phyloP scores from a whole-genome alignment of 2,329 filamentous ascomycete genomes.

The Lithohypha guttulata region DNA sequence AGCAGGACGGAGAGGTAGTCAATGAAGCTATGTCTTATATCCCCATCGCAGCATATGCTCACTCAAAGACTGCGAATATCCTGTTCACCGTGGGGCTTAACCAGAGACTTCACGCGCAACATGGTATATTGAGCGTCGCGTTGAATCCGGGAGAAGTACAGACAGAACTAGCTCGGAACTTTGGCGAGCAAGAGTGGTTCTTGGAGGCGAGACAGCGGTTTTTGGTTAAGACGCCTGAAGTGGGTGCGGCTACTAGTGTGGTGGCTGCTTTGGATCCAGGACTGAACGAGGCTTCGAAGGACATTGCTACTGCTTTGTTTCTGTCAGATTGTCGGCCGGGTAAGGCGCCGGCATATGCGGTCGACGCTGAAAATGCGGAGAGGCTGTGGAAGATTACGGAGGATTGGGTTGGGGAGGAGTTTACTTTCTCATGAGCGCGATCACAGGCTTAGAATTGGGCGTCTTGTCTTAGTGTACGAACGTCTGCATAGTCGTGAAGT shows the following conservation, averaged over 20 bases:
- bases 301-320: constrained; percentile 12
- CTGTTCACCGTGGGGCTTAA: constrained; percentile 33
- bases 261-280: constrained; percentile 35
- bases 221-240: constrained; percentile 26
- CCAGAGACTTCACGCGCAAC: constrained; percentile 12
- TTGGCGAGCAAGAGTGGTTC: constrained; percentile 23
- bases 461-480: too few species aligned
- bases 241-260: constrained; percentile 34
- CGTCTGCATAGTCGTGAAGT: too few species aligned
- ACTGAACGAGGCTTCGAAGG: constrained; percentile 8
- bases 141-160: constrained; percentile 29
- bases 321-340: constrained; percentile 28
- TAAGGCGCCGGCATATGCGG: constrained; percentile 27
- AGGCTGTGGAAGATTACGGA: constrained; percentile 33
- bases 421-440: constrained; percentile 16
- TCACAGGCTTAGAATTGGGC: too few species aligned
- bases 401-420: constrained; percentile 30
- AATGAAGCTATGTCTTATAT: constrained; percentile 22
- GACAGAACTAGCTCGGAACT: constrained; percentile 9
- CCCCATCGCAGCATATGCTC: constrained; percentile 33
- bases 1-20: too few species aligned
- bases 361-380: constrained; percentile 29
- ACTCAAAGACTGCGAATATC: constrained; percentile 38
- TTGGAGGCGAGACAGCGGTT: not conserved
- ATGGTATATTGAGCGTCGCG: constrained; percentile 29